These are phyloP conservation scores for Malus hybrid DNA, from an alignment of 331 rosid species.

Conservation along the genomic window DNA sequence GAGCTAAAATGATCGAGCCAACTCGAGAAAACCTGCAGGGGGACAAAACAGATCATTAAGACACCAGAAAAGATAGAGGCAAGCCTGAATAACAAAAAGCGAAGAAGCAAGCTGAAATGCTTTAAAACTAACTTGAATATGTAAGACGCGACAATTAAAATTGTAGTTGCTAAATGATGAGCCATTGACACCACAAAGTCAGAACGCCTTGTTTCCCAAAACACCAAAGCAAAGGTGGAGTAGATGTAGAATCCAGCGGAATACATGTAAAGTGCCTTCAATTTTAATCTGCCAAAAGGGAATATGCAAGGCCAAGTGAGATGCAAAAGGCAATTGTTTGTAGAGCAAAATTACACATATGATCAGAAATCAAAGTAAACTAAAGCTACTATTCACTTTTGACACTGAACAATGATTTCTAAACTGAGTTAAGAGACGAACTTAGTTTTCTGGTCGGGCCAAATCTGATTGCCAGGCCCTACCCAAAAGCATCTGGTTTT, in stretches of 20 bases:
- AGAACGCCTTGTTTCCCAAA: conserved; percentile 99
- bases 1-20: conserved; percentile 81
- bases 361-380: background rate
- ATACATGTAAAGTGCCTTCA: conserved; percentile 82
- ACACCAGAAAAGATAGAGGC: conserved; percentile 5
- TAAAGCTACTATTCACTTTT: background rate
- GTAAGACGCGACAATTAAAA: conserved; percentile 66
- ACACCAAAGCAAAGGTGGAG: conserved; percentile 81
- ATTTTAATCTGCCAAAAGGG: conserved; percentile 59
- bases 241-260: conserved; percentile 85
- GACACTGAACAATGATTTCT: background rate
- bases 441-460: conserved; percentile 96
- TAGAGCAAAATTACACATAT: background rate
- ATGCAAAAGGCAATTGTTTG: background rate
- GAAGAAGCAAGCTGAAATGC: background rate
- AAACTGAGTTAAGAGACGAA: conserved; percentile 13
- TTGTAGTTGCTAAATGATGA: conserved; percentile 72
- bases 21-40: conserved; percentile 78
- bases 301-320: background rate
- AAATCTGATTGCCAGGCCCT: conserved; percentile 84
- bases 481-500: conserved; percentile 66
- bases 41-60: background rate
- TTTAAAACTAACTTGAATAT: conserved; percentile 38
- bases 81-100: background rate
- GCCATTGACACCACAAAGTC: conserved; percentile 85